Base-by-base conservation (phyloP, 2,329 filamentous ascomycete genomes). In the Alternaria atra region DNA sequence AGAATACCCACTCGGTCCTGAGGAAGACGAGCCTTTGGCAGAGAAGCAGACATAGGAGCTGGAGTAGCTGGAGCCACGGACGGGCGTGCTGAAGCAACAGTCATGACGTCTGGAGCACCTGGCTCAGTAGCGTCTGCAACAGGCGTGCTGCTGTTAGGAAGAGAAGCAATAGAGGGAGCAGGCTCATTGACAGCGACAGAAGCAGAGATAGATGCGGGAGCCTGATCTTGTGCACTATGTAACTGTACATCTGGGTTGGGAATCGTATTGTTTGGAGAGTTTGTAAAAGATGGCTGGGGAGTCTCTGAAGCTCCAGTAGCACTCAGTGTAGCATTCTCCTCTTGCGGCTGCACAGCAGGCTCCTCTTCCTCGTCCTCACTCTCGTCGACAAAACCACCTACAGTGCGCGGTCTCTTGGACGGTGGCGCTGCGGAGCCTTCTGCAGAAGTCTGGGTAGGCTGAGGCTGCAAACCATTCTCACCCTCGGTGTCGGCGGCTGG, bases 1-100 rank as follows among this genome's bases (percentile, higher is more conserved):
- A 98, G 85, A 60, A 94, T 87, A 59, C 90, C 89, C 70, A 94
- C 85, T 66, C 87, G 87, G 80, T 97, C 91, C 80, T 90, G 87
- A 57, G 90, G 88, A 65, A 90, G 81, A 64, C 89, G 86, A 68
- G 85, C 82, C 74, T 80, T 81, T 56, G 79, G 74, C 35, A 79
- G 60, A 64, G 74, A 71, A 62, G 72, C 61, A 69, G 74, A 63
- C 55, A 65, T 64, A 55, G 69, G 71, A 58, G 70, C 68, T 51
- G 71, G 73, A 51, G 70, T 73, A 47, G 66, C 67, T 63, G 77
- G 66, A 68, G 85, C 80, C 61, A 81, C 80, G 65, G 83, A 68
- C 61, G 73, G 66, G 61, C 69, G 73, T 60, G 74, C 72, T 68
- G 76, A 71, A 61, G 69, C 66, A 65, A 68, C 65, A 61, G 67